Conservation (phyloP, 345 rosid genomes). For the Rhizophora apiculata region DNA sequence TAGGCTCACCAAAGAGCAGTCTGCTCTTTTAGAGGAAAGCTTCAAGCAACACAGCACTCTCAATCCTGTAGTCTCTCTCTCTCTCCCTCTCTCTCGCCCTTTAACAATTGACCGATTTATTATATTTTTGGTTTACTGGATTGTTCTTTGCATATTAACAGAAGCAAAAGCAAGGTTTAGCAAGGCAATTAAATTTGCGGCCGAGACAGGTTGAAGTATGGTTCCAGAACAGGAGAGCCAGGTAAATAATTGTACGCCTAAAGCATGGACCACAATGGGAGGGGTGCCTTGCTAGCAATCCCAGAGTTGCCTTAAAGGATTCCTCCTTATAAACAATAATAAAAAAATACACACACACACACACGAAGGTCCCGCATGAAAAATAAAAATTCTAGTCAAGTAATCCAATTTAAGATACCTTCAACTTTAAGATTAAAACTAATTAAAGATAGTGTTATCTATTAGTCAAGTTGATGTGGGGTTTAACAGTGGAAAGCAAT, state of each 20-base stretch:
- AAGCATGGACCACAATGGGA: neutral
- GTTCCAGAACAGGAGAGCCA: conserved; percentile 99
- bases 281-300: too few relatives aligned
- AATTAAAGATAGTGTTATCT: neutral
- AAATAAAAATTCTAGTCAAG: too few relatives aligned
- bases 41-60: conserved; percentile 53
- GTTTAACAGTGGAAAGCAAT: too few relatives aligned
- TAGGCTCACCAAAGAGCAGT: conserved; percentile 49
- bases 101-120: neutral
- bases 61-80: conserved; percentile 44
- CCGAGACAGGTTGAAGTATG: conserved; percentile 97
- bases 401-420: neutral
- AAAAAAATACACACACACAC: too few relatives aligned
- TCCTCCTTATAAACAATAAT: neutral
- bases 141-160: conserved; percentile 22
- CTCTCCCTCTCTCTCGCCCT: neutral
- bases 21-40: conserved; percentile 46
- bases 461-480: too few relatives aligned
- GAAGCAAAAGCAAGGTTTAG: conserved; percentile 62
- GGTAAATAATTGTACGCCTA: conserved; percentile 34
- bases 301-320: too few relatives aligned
- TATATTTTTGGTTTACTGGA: neutral
- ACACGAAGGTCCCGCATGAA: too few relatives aligned
- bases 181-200: conserved; percentile 81
- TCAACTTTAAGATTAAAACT: neutral